Evolutionary conservation across 2,329 filamentous ascomycete species (phyloP).

Genomic region (Aaosphaeria arxii): DNA sequence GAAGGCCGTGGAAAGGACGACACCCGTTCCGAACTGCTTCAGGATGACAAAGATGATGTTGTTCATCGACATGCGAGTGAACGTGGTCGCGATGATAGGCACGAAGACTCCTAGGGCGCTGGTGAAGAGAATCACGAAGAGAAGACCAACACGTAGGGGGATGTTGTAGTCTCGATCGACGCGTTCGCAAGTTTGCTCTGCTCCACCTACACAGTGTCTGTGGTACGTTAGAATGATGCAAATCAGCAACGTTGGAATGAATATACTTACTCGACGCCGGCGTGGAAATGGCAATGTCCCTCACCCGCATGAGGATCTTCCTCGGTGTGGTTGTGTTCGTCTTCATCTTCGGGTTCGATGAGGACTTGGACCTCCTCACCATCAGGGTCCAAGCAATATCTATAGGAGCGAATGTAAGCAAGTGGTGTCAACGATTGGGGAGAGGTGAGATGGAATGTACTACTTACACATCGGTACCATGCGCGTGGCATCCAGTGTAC

Average conservation of each 20-base stretch:
- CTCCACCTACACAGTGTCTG: conserved; percentile 57
- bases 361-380: conserved; percentile 61
- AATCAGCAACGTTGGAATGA: background rate
- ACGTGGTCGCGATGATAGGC: conserved; percentile 61
- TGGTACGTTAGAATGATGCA: conserved; percentile 15
- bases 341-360: conserved; percentile 28
- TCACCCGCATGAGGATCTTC: conserved; percentile 16
- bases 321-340: conserved; percentile 10
- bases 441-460: background rate
- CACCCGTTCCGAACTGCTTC: conserved; percentile 70
- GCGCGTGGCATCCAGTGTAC: conserved; percentile 64
- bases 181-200: conserved; percentile 46
- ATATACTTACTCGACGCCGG: conserved; percentile 64
- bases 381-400: conserved; percentile 59
- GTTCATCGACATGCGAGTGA: conserved; percentile 52
- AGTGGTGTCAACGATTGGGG: too few relatives aligned
- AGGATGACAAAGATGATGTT: conserved; percentile 58
- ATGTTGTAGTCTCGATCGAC: conserved; percentile 62
- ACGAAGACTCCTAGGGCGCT: conserved; percentile 67
- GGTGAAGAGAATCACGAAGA: conserved; percentile 69
- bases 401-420: conserved; percentile 22
- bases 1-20: conserved; percentile 70
- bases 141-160: conserved; percentile 63
- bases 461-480: conserved; percentile 57
- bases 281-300: conserved; percentile 65